phyloP scores from a whole-genome alignment of 768 basidiomycete genomes.

The Hortiboletus campestris region DNA sequence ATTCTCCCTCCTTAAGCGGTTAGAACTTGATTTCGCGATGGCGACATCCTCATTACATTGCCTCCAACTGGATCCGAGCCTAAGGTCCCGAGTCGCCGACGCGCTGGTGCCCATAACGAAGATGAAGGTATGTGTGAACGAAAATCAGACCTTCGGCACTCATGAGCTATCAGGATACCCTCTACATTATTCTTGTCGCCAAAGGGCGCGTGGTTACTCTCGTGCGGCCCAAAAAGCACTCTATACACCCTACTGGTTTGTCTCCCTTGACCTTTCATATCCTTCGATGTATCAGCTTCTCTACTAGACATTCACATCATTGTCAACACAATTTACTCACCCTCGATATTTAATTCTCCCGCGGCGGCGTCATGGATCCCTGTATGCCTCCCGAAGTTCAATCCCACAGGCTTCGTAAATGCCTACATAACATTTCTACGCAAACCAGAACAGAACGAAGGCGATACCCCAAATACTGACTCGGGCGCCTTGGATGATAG shows the following conservation, averaged over 20 bases:
- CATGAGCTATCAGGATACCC: constrained; percentile 59
- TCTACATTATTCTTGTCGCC: constrained; percentile 88
- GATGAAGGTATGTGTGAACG: constrained; percentile 58
- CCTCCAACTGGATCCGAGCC: constrained; percentile 63
- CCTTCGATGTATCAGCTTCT: background rate
- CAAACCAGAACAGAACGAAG: constrained; percentile 31
- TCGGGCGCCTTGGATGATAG: background rate
- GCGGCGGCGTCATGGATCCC: constrained; percentile 92
- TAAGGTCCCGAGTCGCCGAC: constrained; percentile 78
- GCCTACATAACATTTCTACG: constrained; percentile 79
- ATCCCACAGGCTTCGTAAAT: constrained; percentile 85
- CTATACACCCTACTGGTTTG: constrained; percentile 88
- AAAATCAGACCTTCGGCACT: background rate
- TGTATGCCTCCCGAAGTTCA: constrained; percentile 93
- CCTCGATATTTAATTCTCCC: constrained; percentile 73
- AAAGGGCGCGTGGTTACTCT: constrained; percentile 79
- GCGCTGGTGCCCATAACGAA: constrained; percentile 76
- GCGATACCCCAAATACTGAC: background rate
- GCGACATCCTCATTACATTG: constrained; percentile 79
- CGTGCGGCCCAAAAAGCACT: constrained; percentile 87
- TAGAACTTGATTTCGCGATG: constrained; percentile 81
- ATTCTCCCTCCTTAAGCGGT: constrained; percentile 61
- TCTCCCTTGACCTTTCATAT: background rate
- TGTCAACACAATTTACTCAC: constrained; percentile 84
- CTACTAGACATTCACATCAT: constrained; percentile 79